These are phyloP conservation scores for Cladophialophora yegresii DNA, from an alignment of 2,329 filamentous ascomycete genomes.

Conservation along the genomic window DNA sequence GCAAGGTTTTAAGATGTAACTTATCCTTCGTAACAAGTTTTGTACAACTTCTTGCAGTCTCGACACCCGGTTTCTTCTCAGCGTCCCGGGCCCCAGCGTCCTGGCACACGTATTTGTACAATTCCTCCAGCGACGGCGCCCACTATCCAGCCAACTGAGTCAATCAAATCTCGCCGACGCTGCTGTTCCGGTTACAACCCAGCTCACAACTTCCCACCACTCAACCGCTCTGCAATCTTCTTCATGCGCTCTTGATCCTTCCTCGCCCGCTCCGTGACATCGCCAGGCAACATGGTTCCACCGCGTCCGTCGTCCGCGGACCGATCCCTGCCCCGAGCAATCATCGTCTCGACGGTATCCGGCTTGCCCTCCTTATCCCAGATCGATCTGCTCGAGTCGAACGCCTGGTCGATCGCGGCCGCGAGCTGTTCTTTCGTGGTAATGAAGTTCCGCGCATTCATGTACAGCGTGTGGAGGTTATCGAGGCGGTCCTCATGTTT, in stretches of 20 bases:
- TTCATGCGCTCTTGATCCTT: constrained; percentile 59
- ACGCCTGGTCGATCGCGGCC: constrained; percentile 71
- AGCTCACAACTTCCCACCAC: constrained; percentile 62
- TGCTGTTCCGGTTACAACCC: neutral
- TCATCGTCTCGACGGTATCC: constrained; percentile 52
- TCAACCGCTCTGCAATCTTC: constrained; percentile 67
- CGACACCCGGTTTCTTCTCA: neutral
- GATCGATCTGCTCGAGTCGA: constrained; percentile 60
- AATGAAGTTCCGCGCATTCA: constrained; percentile 85
- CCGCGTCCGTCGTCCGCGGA: constrained; percentile 24
- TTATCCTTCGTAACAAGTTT: neutral
- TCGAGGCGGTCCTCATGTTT: constrained; percentile 66
- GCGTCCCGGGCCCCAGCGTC: neutral
- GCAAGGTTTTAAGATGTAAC: neutral
- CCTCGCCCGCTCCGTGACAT: constrained; percentile 38
- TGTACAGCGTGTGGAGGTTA: constrained; percentile 82
- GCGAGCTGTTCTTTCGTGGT: constrained; percentile 76
- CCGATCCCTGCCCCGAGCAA: constrained; percentile 24
- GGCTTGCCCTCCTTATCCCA: constrained; percentile 55
- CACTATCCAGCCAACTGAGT: neutral
- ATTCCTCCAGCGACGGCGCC: neutral
- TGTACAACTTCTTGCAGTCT: neutral
- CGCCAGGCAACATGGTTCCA: constrained; percentile 24
- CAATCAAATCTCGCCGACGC: neutral
- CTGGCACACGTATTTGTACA: neutral